phyloP scores from a whole-genome alignment of 2,329 filamentous ascomycete species.

The Elsinoe ampelina region DNA sequence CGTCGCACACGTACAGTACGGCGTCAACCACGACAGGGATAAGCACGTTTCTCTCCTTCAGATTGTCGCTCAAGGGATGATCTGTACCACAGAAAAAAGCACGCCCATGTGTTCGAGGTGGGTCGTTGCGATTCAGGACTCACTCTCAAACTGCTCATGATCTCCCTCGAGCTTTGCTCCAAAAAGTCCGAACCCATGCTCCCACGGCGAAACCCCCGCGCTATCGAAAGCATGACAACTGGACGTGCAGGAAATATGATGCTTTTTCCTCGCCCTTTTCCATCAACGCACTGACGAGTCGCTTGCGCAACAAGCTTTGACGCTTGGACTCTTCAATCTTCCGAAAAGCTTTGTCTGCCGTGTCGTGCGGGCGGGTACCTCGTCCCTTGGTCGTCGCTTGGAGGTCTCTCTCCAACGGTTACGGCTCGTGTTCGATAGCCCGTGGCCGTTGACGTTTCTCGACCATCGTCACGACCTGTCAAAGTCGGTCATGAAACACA shows the following conservation, averaged over 20 bases:
- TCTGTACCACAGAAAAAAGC: conserved; percentile 2
- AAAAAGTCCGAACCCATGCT: conserved; percentile 8
- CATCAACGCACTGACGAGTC: conserved; percentile 2
- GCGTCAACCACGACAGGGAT: conserved; percentile 1
- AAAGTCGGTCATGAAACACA: not conserved
- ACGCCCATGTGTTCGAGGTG: conserved; percentile 4
- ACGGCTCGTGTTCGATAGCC: conserved; percentile 3
- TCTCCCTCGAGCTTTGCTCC: conserved; percentile 2
- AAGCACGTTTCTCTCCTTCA: conserved; percentile 5
- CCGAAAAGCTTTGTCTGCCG: not conserved
- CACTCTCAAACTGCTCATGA: not conserved
- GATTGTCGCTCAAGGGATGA: conserved; percentile 1
- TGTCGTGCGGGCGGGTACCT: not conserved
- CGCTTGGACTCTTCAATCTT: conserved; percentile 6
- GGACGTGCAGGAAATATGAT: conserved; percentile 4
- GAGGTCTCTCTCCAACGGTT: conserved; percentile 1
- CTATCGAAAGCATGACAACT: conserved; percentile 12
- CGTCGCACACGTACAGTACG: conserved; percentile 10
- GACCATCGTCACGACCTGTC: not conserved
- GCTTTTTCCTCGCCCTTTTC: not conserved
- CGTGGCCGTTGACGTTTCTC: not conserved
- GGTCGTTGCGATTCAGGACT: conserved; percentile 6
- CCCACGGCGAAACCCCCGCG: conserved; percentile 8
- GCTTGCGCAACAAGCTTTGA: conserved; percentile 7
- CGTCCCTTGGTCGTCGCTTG: conserved; percentile 47